Percentiles rank a stretch among this genome's conserved stretches.
Conservation (phyloP, 257 asterid species). For the Cordia subcordata region DNA sequence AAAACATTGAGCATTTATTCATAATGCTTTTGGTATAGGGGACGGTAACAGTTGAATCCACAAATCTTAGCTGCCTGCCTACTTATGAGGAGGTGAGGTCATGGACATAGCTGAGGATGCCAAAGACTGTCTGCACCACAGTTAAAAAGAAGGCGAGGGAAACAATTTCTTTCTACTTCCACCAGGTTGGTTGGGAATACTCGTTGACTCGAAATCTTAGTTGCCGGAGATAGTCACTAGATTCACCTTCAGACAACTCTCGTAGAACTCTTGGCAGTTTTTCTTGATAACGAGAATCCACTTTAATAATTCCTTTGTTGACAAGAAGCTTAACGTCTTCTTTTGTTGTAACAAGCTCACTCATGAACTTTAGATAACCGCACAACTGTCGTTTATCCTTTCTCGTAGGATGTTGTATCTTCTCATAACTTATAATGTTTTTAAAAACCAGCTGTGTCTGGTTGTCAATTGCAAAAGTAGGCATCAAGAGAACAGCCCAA, state of each 20-base stretch:
- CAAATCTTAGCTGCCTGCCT: too few species aligned
- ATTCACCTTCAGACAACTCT: background rate
- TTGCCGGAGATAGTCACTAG: background rate
- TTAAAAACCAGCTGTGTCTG: background rate
- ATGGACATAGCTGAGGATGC: background rate
- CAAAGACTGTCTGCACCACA: background rate
- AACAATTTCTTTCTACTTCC: background rate
- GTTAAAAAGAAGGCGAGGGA: background rate
- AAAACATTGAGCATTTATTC: too few species aligned
- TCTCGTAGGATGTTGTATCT: background rate
- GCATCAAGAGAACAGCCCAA: background rate
- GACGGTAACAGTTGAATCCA: too few species aligned
- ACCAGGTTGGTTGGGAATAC: background rate
- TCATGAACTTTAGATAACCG: background rate
- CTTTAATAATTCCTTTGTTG: background rate
- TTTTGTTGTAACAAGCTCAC: background rate
- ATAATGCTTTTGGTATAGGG: too few species aligned
- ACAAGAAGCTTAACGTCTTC: background rate
- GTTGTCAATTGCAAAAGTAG: background rate
- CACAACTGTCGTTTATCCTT: background rate
- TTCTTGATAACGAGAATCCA: background rate
- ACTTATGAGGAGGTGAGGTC: background rate
- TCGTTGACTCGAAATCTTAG: background rate
- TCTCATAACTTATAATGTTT: background rate
- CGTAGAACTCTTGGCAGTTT: background rate